Base-by-base conservation (phyloP, 1,284 basidiomycete genomes). In the Cystobasidium slooffiae region DNA sequence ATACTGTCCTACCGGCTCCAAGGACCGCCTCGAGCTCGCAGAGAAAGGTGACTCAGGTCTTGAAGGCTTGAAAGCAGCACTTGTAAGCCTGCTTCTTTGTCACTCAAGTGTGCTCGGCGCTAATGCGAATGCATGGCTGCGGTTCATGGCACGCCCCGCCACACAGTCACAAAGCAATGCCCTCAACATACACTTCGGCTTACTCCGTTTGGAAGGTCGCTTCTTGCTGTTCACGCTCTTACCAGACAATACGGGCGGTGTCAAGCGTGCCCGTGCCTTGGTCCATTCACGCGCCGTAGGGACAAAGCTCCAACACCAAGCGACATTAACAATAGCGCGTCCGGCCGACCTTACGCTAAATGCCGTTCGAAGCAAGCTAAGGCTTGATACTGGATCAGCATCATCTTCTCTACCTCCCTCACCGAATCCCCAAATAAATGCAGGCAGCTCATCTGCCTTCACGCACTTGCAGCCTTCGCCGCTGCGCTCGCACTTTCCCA, bases 201-300 rank as follows among this genome's bases (percentile, higher is more conserved):
- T 73, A 18, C 70, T 73, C 31, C 70, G 62, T 39, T 12, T 65
- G 9, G 70, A 73, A 59, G 70, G 70, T n/a, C 62, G 70, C 22
- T 43, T 73, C n/a, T 53, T 73, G 7, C 63, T 73, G 20, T 31
- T 65, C 20, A 73, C 70, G 10, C 49, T 73, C 14, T 43, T 73
- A 24, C 62, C 70, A 18, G 70, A 73, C 18, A 62, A 66, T 73
- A 59, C 70, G 1, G 70, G 70, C 14, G 70, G 70, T 1, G 70
- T 73, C 41, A 73, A 73, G 31, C 70, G 70, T 1, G 70, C 70
- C 2, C 22, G 70, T 39, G 70, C 70, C 10, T 53, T 73, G 9
- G 70, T 73, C n/a, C 70, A 73, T 16, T 73, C 70, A 37, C 62
- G 70, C 6, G 70, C 70, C 18, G 70, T 73, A 8, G 70, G 70